These are phyloP conservation scores for Mycena maculata DNA, from an alignment of 768 basidiomycete species.

Conservation along the genomic window DNA sequence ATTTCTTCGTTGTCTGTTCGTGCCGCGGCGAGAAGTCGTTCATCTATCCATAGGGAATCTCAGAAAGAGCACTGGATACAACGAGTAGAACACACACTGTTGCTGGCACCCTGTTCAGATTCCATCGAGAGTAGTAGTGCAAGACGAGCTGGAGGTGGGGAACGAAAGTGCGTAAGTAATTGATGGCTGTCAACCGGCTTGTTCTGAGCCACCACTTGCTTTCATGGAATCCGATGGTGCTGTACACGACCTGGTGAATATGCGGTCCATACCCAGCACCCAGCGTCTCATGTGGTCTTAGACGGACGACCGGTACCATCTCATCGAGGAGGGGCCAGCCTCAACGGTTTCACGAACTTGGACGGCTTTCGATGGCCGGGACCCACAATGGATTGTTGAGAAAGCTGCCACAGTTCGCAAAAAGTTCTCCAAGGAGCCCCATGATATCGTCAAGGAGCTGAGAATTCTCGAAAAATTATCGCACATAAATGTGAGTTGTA, in stretches of 20 bases:
- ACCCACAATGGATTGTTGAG: conserved; percentile 59
- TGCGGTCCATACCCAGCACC: conserved; percentile 18
- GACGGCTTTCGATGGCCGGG: conserved; percentile 45
- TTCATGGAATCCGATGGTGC: conserved; percentile 4
- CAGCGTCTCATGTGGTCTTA: conserved; percentile 32
- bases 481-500: conserved; percentile 64
- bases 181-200: conserved; percentile 17
- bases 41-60: conserved; percentile 58
- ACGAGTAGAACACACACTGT: conserved; percentile 43
- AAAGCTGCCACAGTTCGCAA: conserved; percentile 63
- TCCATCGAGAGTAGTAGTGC: conserved; percentile 31
- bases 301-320: conserved; percentile 45
- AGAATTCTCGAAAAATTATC: conserved; percentile 59
- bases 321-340: conserved; percentile 58
- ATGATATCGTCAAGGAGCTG: conserved; percentile 76
- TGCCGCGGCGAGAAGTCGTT: conserved; percentile 78
- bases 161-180: neutral
- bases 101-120: conserved; percentile 42
- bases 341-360: conserved; percentile 57
- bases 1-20: conserved; percentile 79
- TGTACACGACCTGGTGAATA: conserved; percentile 33
- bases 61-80: neutral
- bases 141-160: conserved; percentile 32
- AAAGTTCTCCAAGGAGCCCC: conserved; percentile 67
- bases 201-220: conserved; percentile 22